A percentile compares a stretch with the other conserved stretches of the same genome.
Conservation (phyloP, 768 basidiomycete genomes). For the Gymnopilus junonius region DNA sequence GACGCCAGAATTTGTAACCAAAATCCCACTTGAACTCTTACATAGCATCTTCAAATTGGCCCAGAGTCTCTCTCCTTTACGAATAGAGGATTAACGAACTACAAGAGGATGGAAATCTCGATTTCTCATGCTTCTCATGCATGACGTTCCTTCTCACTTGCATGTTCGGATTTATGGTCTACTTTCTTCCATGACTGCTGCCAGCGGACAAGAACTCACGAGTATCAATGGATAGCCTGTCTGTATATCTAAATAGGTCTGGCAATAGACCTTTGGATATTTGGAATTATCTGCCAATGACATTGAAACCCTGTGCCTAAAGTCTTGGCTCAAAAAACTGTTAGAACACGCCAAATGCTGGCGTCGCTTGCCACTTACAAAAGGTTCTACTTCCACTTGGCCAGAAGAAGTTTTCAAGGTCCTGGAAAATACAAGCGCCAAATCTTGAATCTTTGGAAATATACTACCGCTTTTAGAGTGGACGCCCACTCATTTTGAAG, state of each 20-base stretch:
- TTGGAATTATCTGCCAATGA: background rate
- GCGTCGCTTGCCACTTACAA: background rate
- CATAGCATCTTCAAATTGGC: background rate
- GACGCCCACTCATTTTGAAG: background rate
- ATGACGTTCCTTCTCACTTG: background rate
- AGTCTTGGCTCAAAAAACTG: background rate
- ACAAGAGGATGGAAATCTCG: background rate
- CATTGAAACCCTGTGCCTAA: background rate
- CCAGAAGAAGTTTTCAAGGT: background rate
- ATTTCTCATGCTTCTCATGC: background rate
- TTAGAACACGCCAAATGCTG: background rate
- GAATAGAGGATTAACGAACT: background rate
- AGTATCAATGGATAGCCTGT: background rate
- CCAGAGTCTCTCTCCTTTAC: background rate
- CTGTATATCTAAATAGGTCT: background rate
- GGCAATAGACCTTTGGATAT: background rate
- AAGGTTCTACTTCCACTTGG: background rate
- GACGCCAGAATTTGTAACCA: background rate
- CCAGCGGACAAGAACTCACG: background rate
- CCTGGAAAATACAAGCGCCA: background rate
- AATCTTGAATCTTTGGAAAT: background rate
- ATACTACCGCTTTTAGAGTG: background rate
- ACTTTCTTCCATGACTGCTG: background rate
- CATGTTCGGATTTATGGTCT: background rate
- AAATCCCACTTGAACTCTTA: background rate